Base-by-base conservation (phyloP, 495 filamentous ascomycete genomes). In the Penicillium malachiteum region DNA sequence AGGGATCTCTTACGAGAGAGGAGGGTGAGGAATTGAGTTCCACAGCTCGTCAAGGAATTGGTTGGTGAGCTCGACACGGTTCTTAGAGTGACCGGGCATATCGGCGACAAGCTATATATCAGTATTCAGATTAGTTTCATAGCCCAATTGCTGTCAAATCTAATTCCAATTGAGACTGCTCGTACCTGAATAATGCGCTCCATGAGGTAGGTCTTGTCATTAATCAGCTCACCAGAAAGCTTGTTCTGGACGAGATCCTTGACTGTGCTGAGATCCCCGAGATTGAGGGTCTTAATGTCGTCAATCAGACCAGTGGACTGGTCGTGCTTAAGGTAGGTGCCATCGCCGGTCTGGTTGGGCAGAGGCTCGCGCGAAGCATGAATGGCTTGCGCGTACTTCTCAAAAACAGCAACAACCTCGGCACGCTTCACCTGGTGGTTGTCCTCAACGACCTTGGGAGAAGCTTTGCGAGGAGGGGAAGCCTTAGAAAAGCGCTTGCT, bases 161-260 rank as follows among this genome's bases (percentile, higher is more conserved):
- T 12, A 37, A 42, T 30, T 31, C 0, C 40, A 44, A 58, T 50
- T 38, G 48, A 18, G 12, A 11, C 14, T 39, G 5, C 17, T 42
- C 65, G 55, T 64, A 75, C 72, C 72, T 89, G 86, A 62, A 90
- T 90, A 48, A 87, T 77, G n/a, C 78, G 77, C 64, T 92, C 89
- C 87, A 91, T 91, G 54, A 87, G 71, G 74, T 87, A 85, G 16
- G 87, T 90, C 75, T 91, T 92, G 68, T 94, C 90, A 58, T 91
- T 84, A 0, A 73, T 58, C 17, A 84, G 59, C 50, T 85, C 81
- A 14, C 87, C 84, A 14, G 72, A 73, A 17, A 69, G 72, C 65
- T 84, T 81, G 50, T 59, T 74, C 58, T 75, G 71, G 54, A 83
- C 70, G 31, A 84, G 56, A 34, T 81, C 75, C 66, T 76, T 78